A percentile compares a stretch with the other conserved stretches of the same genome.
Evolutionary conservation across 1,139 yeast species (phyloP).

Genomic region (Geotrichum australiense): DNA sequence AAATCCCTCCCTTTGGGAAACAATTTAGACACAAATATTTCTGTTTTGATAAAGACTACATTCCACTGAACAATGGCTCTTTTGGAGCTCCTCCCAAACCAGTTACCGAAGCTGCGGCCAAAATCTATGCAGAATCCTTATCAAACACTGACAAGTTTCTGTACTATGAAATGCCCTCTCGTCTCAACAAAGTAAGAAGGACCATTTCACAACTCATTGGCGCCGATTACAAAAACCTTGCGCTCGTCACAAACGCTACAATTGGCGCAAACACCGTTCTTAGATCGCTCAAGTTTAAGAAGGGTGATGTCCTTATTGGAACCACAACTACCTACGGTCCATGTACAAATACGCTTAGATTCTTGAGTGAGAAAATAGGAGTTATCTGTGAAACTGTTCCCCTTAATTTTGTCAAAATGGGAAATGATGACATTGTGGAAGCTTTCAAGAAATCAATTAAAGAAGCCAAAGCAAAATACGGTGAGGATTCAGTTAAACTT

Average conservation of each 20-base stretch:
- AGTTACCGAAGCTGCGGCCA: conserved; percentile 20
- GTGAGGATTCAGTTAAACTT: conserved; percentile 31
- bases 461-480: conserved; percentile 17
- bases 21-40: conserved; percentile 45
- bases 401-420: conserved; percentile 43
- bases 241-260: conserved; percentile 54
- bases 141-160: conserved; percentile 41
- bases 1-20: conserved; percentile 42
- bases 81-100: conserved; percentile 25
- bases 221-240: conserved; percentile 41
- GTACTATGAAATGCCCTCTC: conserved; percentile 26
- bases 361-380: conserved; percentile 40
- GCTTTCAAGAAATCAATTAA: conserved; percentile 36
- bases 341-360: conserved; percentile 48
- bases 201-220: conserved; percentile 39
- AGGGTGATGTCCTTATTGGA: conserved; percentile 50
- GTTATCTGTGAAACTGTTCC: conserved; percentile 42
- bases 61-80: conserved; percentile 28
- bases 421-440: conserved; percentile 42
- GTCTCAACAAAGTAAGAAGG: conserved; percentile 33
- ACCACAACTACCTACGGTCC: conserved; percentile 53
- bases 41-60: conserved; percentile 25
- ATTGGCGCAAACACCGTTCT: conserved; percentile 53
- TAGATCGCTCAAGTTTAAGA: conserved; percentile 46
- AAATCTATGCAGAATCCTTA: conserved; percentile 29